These are phyloP conservation scores for Penicillium daleae DNA, from an alignment of 495 filamentous ascomycete genomes.

Conservation along the genomic window DNA sequence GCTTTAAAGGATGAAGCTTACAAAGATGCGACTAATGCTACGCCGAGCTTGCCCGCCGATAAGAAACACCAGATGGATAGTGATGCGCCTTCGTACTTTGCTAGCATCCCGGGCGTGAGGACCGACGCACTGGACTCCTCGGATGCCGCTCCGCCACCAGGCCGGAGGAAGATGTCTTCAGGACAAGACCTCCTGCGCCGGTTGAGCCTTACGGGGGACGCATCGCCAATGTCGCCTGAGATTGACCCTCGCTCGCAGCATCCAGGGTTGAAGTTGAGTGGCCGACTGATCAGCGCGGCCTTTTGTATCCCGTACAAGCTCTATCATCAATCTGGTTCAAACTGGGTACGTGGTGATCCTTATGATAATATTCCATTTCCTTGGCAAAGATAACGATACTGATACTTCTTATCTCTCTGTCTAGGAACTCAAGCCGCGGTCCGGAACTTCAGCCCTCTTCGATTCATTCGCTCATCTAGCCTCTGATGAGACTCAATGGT, in stretches of 20 bases:
- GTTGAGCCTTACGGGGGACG: slow-evolving; percentile 55
- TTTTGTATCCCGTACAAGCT: slow-evolving; percentile 83
- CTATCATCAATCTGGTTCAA: slow-evolving; percentile 63
- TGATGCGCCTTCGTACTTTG: slow-evolving; percentile 38
- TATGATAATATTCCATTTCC: background rate
- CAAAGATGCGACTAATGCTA: slow-evolving; percentile 31
- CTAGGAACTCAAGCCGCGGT: slow-evolving; percentile 63
- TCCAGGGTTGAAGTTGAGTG: slow-evolving; percentile 72
- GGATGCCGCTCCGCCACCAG: slow-evolving; percentile 42
- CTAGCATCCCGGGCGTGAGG: slow-evolving; percentile 34
- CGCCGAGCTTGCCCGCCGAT: slow-evolving; percentile 33
- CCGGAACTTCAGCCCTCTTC: slow-evolving; percentile 85
- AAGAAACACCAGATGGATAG: slow-evolving; percentile 20
- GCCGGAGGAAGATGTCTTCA: slow-evolving; percentile 55
- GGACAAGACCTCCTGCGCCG: slow-evolving; percentile 66
- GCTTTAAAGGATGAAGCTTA: slow-evolving; percentile 41
- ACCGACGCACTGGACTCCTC: slow-evolving; percentile 20
- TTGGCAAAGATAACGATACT: background rate
- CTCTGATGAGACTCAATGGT: slow-evolving; percentile 74
- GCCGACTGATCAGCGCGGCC: slow-evolving; percentile 83
- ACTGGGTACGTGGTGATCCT: slow-evolving; percentile 68
- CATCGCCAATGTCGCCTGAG: slow-evolving; percentile 50
- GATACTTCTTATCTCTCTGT: background rate
- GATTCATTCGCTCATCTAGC: slow-evolving; percentile 85
- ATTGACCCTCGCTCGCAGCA: slow-evolving; percentile 63